Evolutionary conservation across 2,329 filamentous ascomycete genomes (phyloP).

Genomic region (Mariannaea elegans): DNA sequence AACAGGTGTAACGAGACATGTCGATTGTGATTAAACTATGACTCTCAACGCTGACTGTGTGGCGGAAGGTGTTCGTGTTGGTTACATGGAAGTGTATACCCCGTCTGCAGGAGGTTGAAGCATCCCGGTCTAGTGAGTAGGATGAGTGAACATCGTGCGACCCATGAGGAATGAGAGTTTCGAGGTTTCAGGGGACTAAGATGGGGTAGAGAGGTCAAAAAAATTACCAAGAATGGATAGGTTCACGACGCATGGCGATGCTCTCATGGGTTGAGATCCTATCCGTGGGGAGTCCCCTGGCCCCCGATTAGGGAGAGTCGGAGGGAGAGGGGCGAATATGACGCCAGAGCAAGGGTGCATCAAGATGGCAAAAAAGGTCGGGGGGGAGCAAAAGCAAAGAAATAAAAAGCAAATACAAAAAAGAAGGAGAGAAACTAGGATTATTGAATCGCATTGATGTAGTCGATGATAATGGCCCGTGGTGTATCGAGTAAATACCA

Average conservation of each 20-base stretch:
- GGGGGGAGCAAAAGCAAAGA: neutral
- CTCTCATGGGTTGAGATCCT: neutral
- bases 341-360: neutral
- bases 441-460: no score
- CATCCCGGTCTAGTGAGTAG: neutral
- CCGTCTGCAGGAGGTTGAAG: no score
- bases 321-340: neutral
- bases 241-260: conserved; percentile 1
- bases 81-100: no score
- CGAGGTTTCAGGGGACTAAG: no score
- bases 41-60: neutral
- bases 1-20: neutral
- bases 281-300: neutral
- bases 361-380: neutral
- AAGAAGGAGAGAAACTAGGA: neutral
- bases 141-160: no score
- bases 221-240: neutral
- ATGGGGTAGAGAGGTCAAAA: no score
- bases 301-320: no score
- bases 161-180: no score
- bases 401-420: neutral
- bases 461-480: neutral
- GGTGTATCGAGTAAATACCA: conserved; percentile 2
- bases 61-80: neutral
- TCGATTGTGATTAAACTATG: neutral